Base-by-base conservation (phyloP, 768 basidiomycete species). In the Russula sp. region DNA sequence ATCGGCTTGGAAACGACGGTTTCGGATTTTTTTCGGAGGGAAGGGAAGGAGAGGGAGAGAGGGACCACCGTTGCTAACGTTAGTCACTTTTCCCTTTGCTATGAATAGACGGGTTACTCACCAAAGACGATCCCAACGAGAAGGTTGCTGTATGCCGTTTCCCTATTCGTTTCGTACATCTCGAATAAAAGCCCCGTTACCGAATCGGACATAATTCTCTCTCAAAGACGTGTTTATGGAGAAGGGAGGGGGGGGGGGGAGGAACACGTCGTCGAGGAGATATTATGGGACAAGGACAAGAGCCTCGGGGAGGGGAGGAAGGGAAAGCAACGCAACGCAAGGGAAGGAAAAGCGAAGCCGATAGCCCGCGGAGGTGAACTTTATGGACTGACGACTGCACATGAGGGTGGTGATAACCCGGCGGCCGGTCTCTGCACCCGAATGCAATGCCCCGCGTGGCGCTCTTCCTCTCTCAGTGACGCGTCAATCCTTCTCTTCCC, bases 41-140 rank as follows among this genome's bases (percentile, higher is more conserved):
- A n/a, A n/a, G n/a, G n/a, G n/a, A n/a, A n/a, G n/a, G 8, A 9
- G 44, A 22, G 46, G 10, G 24, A 11, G 11, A 13, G 36, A 11
- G 10, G 5, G 13, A 13, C 0, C 11, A 48, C 2, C 13, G 48
- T 46, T 46, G 4, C 8, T 46, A n/a, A 46, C 22, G 20, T 26
- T n/a, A n/a, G n/a, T n/a, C n/a, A n/a, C n/a, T n/a, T n/a, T n/a
- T n/a, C n/a, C n/a, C n/a, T n/a, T n/a, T n/a, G n/a, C n/a, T n/a
- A n/a, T n/a, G n/a, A n/a, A n/a, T n/a, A n/a, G n/a, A n/a, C n/a
- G n/a, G 26, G 26, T 6, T 40, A 26, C 64, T 61, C 42, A 57
- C 64, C 64, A 14, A 65, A 61, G n/a, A 65, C 26, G 40, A 61
- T 57, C 5, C 64, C 64, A n/a, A 57, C 64, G 10, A 61, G 1